A percentile compares a stretch with the other conserved stretches of the same genome.
Evolutionary conservation across 2,329 filamentous ascomycete species (phyloP).

Genomic region (Cryphonectria naterciae): DNA sequence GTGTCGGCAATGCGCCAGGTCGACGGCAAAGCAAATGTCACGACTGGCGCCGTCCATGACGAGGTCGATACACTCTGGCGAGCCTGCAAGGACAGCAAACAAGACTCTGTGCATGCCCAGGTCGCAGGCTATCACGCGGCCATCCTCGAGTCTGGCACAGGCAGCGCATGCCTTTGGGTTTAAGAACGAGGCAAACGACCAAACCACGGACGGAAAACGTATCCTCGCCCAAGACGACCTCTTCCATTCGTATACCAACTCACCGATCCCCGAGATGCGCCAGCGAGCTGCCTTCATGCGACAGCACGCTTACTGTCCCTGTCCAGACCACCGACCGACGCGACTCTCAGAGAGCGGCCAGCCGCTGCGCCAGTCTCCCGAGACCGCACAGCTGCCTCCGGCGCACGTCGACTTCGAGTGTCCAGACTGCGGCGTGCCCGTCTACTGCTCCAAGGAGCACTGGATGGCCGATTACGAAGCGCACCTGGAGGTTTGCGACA

Average conservation of each 20-base stretch:
- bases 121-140: constrained; percentile 3
- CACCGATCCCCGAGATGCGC: constrained; percentile 86
- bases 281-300: constrained; percentile 88
- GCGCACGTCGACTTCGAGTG: constrained; percentile 92
- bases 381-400: constrained; percentile 64
- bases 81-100: constrained; percentile 16
- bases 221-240: constrained; percentile 75
- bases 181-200: not conserved
- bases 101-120: constrained; percentile 7
- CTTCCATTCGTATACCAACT: constrained; percentile 89
- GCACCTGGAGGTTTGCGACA: constrained; percentile 91
- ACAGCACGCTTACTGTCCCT: constrained; percentile 91
- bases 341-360: constrained; percentile 68
- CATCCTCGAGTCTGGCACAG: constrained; percentile 25
- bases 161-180: constrained; percentile 21
- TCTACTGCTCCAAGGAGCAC: constrained; percentile 92
- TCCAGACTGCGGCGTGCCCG: constrained; percentile 90
- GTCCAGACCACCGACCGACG: constrained; percentile 82
- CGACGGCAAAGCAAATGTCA: constrained; percentile 20
- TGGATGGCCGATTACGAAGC: constrained; percentile 96
- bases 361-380: constrained; percentile 56
- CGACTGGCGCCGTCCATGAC: constrained; percentile 17
- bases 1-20: constrained; percentile 29
- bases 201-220: constrained; percentile 30
- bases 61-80: constrained; percentile 23